phyloP scores from a whole-genome alignment of 805 yeast species.

The Metschnikowia amazonensis region DNA sequence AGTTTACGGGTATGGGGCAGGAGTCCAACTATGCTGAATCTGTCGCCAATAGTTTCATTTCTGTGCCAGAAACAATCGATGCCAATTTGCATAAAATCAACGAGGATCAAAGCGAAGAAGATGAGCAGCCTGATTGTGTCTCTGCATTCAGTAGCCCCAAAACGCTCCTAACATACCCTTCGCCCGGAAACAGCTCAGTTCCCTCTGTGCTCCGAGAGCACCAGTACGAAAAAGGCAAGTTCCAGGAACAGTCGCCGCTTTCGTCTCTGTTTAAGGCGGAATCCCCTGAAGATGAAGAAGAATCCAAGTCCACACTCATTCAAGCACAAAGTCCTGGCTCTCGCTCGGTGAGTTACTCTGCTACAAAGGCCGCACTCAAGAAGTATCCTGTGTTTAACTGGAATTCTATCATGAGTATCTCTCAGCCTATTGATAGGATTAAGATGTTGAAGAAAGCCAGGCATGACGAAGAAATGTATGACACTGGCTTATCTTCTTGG shows the following conservation, averaged over 20 bases:
- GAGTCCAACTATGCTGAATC: constrained; percentile 19
- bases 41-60: constrained; percentile 19
- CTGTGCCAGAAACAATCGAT: constrained; percentile 41
- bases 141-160: constrained; percentile 10
- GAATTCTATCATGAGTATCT: constrained; percentile 37
- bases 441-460: constrained; percentile 41
- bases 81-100: constrained; percentile 33
- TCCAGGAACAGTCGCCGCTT: constrained; percentile 12
- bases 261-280: constrained; percentile 7
- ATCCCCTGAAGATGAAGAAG: constrained; percentile 5
- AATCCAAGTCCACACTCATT: not conserved
- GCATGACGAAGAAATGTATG: constrained; percentile 40
- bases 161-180: not conserved
- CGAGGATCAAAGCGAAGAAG: constrained; percentile 29
- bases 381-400: constrained; percentile 38
- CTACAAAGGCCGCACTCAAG: constrained; percentile 1
- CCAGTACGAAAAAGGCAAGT: constrained; percentile 11
- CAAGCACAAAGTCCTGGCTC: not conserved
- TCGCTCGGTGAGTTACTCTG: not conserved
- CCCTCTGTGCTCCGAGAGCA: constrained; percentile 15
- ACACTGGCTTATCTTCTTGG: constrained; percentile 61
- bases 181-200: constrained; percentile 7
- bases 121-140: constrained; percentile 12
- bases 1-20: constrained; percentile 30
- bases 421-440: constrained; percentile 42